phyloP scores from a whole-genome alignment of 2,329 filamentous ascomycete species.

The Ilyonectria sp. region DNA sequence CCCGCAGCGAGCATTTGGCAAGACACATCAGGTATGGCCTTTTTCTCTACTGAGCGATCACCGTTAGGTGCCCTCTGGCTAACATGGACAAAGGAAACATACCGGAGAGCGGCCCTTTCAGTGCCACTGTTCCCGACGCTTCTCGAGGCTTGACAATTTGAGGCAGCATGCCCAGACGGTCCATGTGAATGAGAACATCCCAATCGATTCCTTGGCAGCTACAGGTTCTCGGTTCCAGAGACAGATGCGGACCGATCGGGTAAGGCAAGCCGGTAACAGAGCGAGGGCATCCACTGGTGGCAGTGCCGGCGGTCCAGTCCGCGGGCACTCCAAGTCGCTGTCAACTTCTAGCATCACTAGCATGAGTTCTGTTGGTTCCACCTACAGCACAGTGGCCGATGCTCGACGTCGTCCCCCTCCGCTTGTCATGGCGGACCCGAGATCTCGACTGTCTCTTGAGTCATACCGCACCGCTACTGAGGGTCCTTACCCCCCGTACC shows the following conservation, averaged over 20 bases:
- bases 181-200: slow-evolving; percentile 97
- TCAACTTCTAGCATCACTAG: slow-evolving; percentile 91
- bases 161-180: slow-evolving; percentile 98
- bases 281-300: slow-evolving; percentile 84
- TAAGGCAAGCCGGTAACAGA: slow-evolving; percentile 80
- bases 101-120: slow-evolving; percentile 97
- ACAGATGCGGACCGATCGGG: slow-evolving; percentile 89
- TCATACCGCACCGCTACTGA: slow-evolving; percentile 77
- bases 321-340: slow-evolving; percentile 88
- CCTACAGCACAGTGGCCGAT: slow-evolving; percentile 76
- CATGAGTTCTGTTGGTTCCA: slow-evolving; percentile 77
- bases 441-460: slow-evolving; percentile 78
- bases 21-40: slow-evolving; percentile 85
- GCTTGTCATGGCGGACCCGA: slow-evolving; percentile 84
- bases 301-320: slow-evolving; percentile 77
- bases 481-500: slow-evolving; percentile 71
- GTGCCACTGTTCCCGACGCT: slow-evolving; percentile 93
- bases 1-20: slow-evolving; percentile 93
- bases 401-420: slow-evolving; percentile 82
- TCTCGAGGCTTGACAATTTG: slow-evolving; percentile 94
- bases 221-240: slow-evolving; percentile 93
- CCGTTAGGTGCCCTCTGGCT: slow-evolving; percentile 1
- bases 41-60: not conserved
- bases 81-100: slow-evolving; percentile 77
- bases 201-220: slow-evolving; percentile 91